These are phyloP conservation scores for Salvia miltiorrhiza DNA, from an alignment of 257 asterid species.

Conservation along the genomic window DNA sequence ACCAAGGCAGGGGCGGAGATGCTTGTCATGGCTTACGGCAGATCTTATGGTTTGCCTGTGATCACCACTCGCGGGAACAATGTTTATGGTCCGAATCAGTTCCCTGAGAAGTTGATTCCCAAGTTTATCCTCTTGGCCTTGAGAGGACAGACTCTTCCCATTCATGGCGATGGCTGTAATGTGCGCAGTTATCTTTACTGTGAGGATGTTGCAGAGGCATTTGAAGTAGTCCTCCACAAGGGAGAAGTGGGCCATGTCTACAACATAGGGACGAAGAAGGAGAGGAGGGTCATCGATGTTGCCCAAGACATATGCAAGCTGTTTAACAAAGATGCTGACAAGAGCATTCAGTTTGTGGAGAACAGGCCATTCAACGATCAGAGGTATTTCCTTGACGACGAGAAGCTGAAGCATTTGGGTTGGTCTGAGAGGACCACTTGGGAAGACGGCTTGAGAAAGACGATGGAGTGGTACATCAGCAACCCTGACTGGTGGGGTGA, in stretches of 20 bases:
- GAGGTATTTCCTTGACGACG: conserved; percentile 66
- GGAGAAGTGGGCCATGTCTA: conserved; percentile 74
- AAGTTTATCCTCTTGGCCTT: conserved; percentile 66
- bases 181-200: conserved; percentile 69
- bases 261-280: conserved; percentile 63
- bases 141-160: conserved; percentile 63
- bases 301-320: conserved; percentile 58
- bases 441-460: conserved; percentile 60
- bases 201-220: conserved; percentile 79
- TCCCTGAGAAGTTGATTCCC: conserved; percentile 71
- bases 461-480: conserved; percentile 62
- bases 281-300: conserved; percentile 59
- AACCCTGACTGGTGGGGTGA: conserved; percentile 81
- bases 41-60: conserved; percentile 68
- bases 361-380: conserved; percentile 78
- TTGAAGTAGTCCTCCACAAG: conserved; percentile 57
- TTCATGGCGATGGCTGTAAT: conserved; percentile 67
- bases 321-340: conserved; percentile 48
- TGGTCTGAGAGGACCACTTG: conserved; percentile 61
- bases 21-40: conserved; percentile 76
- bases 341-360: conserved; percentile 59
- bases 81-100: conserved; percentile 71
- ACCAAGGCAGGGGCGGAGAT: conserved; percentile 75
- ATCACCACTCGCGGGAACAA: conserved; percentile 71
- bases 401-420: conserved; percentile 59